Evolutionary conservation across 306 rosid genomes (phyloP).

Genomic region (Hippophae gyantsensis): DNA sequence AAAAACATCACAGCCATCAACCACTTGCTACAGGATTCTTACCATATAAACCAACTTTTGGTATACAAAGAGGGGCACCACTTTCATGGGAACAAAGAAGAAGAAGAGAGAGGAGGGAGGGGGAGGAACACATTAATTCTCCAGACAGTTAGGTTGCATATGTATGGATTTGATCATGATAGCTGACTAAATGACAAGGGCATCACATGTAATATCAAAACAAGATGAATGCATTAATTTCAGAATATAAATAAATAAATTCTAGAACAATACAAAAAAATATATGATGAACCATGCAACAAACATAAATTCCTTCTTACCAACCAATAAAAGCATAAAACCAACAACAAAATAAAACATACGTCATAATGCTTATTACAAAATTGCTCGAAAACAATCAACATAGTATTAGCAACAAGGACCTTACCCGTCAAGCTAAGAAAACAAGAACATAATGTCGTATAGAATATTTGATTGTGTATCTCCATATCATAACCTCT

Average conservation of each 20-base stretch:
- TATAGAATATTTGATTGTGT: conserved; percentile 95
- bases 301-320: background rate
- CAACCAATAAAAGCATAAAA: background rate
- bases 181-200: too few relatives aligned
- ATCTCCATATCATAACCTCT: conserved; percentile 98
- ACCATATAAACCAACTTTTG: too few relatives aligned
- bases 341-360: background rate
- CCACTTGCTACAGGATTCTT: too few relatives aligned
- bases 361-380: background rate
- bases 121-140: too few relatives aligned
- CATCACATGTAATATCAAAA: background rate
- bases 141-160: too few relatives aligned
- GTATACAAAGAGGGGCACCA: too few relatives aligned
- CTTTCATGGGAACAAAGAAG: too few relatives aligned
- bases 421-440: conserved; percentile 79
- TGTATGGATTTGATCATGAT: too few relatives aligned
- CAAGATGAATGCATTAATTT: too few relatives aligned
- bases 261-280: background rate
- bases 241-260: background rate
- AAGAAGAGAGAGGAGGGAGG: too few relatives aligned
- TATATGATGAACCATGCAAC: background rate
- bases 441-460: conserved; percentile 79
- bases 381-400: background rate
- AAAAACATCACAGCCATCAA: too few relatives aligned
- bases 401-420: conserved; percentile 5